Base-by-base conservation (phyloP, 2,329 filamentous ascomycete species). In the Aspergillus sergii region DNA sequence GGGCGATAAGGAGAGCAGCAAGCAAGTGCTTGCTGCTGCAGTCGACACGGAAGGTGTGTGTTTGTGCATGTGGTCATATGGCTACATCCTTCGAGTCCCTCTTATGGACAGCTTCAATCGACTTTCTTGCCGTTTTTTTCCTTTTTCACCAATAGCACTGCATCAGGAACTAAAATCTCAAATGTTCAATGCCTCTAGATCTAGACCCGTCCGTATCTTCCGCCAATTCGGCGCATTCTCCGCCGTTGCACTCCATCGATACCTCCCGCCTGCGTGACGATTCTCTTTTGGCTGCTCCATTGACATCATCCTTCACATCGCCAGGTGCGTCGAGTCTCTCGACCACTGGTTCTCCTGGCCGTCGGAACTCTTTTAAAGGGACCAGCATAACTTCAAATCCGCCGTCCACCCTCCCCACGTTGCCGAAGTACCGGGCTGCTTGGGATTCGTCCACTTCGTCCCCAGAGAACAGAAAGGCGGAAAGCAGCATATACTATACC, bases 401-500 rank as follows among this genome's bases (percentile, higher is more conserved):
- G 39, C 73, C 72, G 43, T 62, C 64, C 48, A 67, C 70, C 19
- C 69, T 78, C 56, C 75, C 75, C 45, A 69, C 71, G 51, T 68
- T 79, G 19, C 70, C 74, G 32, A 75, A 70, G 62, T 73, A 75
- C 56, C 73, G 73, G 36, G 69, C 68, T 43, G 65, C 71, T 48
- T 74, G 70, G 64, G 78, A 79, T 57, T 78, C 78, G 19, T 69
- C 72, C 39, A 71, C 74, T n/a, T 75, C 78, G 39, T 80, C 80
- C 21, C 76, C 78, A 41, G 75, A 78, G 43, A 78, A 79, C 66
- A 76, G 72, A 54, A 74, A 76, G 68, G 79, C 80, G 51, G 82
- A 83, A 66, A 83, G 81, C 63, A 82, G 80, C 66, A 76, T 82
- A 54, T 87, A 86, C 74, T 87, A 87, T 73, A 95, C 92, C 54